Evolutionary conservation across 2,329 filamentous ascomycete species (phyloP).

Genomic region (Gremmenia infestans): DNA sequence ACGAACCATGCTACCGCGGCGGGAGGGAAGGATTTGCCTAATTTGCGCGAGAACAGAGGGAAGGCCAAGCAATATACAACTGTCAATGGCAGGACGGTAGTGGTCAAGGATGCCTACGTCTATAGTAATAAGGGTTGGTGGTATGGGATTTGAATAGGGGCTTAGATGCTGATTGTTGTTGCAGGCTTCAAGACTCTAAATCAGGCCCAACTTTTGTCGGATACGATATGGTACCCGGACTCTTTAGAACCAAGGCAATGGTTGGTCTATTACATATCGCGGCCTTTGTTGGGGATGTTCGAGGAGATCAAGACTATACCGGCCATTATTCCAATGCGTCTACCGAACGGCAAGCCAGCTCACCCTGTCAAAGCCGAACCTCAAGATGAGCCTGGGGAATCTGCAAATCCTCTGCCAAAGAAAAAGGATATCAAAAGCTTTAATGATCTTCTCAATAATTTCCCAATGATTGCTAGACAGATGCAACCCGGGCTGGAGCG

Average conservation of each 20-base stretch:
- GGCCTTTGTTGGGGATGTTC: slow-evolving; percentile 77
- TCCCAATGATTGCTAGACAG: slow-evolving; percentile 92
- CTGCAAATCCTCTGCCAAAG: slow-evolving; percentile 43
- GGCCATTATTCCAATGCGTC: slow-evolving; percentile 51
- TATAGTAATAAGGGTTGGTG: slow-evolving; percentile 90
- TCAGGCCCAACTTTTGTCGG: slow-evolving; percentile 80
- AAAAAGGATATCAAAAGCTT: slow-evolving; percentile 94
- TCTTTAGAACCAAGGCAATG: slow-evolving; percentile 87
- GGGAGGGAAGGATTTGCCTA: slow-evolving; percentile 55
- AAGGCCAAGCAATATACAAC: slow-evolving; percentile 95
- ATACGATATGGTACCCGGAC: slow-evolving; percentile 84
- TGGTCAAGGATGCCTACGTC: slow-evolving; percentile 87
- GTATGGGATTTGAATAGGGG: neutral
- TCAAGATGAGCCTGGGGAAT: slow-evolving; percentile 13
- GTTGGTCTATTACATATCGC: slow-evolving; percentile 94
- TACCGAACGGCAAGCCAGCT: slow-evolving; percentile 28
- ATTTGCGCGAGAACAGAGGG: slow-evolving; percentile 77
- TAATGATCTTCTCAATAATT: slow-evolving; percentile 81
- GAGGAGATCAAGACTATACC: slow-evolving; percentile 69
- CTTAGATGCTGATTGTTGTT: slow-evolving; percentile 24
- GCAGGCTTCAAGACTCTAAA: slow-evolving; percentile 86
- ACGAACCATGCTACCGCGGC: slow-evolving; percentile 43
- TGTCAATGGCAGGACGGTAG: slow-evolving; percentile 84
- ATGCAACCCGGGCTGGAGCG: slow-evolving; percentile 91
- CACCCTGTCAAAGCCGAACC: slow-evolving; percentile 15